Evolutionary conservation across 257 asterid species (phyloP), one percentile per base, ranked within the genome.

Genomic region (Lithospermum erythrorhizon): DNA sequence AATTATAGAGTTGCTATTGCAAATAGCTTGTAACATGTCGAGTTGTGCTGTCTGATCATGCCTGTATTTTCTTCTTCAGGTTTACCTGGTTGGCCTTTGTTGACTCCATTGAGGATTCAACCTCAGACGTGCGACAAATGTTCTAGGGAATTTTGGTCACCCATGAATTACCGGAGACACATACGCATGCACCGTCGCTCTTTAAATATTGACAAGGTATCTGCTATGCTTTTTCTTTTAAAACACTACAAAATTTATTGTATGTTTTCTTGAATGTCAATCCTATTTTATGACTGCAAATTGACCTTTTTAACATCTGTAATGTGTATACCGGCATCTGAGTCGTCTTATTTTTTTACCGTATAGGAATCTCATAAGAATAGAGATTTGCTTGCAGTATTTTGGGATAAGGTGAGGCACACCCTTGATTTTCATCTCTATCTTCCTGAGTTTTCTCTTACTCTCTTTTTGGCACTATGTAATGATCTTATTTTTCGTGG

Each of bases 41-140:
- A 52, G 56, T 21, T 45, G 20, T 47, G 45, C 55, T 59, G 55
- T 67, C 64, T 29, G 64, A 30, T 32, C 49, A 22, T 72, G 22
- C 53, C 59, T 78, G 51, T 64, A 0, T n/a, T 19, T 68, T 75
- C 59, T 58, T 55, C 65, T 61, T 63, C 83, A 87, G 95, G 84
- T 78, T 75, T 82, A 69, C 77, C 93, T 64, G 89, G 95, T 66
- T 86, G 94, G 97, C 99, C 96, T 19, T 74, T 91, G 84, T 65
- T 93, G 74, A 79, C 86, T 29, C 87, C 96, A 62, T 64, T 79
- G 62, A 89, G 78, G 79, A 74, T 79, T 69, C 91, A 74, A 78
- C 75, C 75, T 90, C 94, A 79, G 64, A 94, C 89, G 82, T 94
- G 99, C 62, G 94, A 85, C 61, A 89, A 87, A 72, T 89, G 99